Evolutionary conservation across 257 asterid species (phyloP).

Genomic region (Euphrasia confusa): DNA sequence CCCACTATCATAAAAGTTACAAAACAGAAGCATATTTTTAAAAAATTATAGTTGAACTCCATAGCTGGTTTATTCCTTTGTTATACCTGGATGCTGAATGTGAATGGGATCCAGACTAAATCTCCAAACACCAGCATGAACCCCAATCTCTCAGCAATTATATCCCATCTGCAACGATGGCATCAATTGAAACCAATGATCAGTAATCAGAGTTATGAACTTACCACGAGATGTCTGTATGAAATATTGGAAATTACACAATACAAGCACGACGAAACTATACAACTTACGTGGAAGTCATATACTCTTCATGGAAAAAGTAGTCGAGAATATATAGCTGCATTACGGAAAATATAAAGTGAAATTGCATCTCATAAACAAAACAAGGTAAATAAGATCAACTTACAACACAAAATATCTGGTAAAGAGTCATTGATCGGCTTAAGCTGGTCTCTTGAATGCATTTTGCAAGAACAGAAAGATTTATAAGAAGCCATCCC

Average conservation of each 20-base stretch:
- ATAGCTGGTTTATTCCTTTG: slow-evolving; percentile 1
- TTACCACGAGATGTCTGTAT: slow-evolving; percentile 15
- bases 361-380: slow-evolving; percentile 23
- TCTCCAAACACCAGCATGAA: slow-evolving; percentile 99
- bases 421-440: slow-evolving; percentile 84
- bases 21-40: neutral
- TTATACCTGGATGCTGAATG: slow-evolving; percentile 95
- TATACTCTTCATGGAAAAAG: slow-evolving; percentile 86
- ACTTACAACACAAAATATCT: slow-evolving; percentile 73
- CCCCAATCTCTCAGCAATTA: slow-evolving; percentile 96
- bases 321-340: slow-evolving; percentile 91
- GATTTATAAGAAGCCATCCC: slow-evolving; percentile 98
- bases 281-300: slow-evolving; percentile 95
- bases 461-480: slow-evolving; percentile 82
- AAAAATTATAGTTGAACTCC: slow-evolving; percentile 1
- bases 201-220: slow-evolving; percentile 24
- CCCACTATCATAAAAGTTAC: neutral
- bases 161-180: slow-evolving; percentile 73
- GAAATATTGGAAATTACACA: slow-evolving; percentile 15
- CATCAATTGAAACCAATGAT: slow-evolving; percentile 25
- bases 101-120: slow-evolving; percentile 94
- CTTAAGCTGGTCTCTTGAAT: slow-evolving; percentile 53
- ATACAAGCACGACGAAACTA: slow-evolving; percentile 13
- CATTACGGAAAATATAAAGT: slow-evolving; percentile 22
- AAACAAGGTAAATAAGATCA: slow-evolving; percentile 14